A percentile compares a stretch with the other conserved stretches of the same genome.
phyloP scores from a whole-genome alignment of 1,284 basidiomycete species.

The Phylloboletellus chloephorus region DNA sequence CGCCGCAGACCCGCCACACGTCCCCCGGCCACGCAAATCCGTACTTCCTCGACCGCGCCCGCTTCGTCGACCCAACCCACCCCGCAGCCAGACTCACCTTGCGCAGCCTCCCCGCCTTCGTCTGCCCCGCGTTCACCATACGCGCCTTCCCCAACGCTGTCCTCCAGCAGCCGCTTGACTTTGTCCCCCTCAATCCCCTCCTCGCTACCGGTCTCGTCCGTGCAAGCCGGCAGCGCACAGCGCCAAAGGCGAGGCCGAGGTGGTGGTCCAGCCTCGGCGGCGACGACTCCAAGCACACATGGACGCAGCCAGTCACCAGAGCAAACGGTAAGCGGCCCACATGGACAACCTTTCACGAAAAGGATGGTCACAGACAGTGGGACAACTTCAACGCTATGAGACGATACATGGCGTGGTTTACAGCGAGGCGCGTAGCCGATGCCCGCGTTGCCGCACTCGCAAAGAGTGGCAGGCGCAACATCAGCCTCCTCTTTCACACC shows the following conservation, averaged over 20 bases:
- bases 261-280: constrained; percentile 6
- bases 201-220: constrained; percentile 11
- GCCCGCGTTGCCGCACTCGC: constrained; percentile 9
- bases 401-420: constrained; percentile 3
- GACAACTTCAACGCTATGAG: background rate
- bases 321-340: background rate
- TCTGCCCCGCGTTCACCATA: constrained; percentile 20
- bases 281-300: background rate
- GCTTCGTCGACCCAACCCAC: constrained; percentile 18
- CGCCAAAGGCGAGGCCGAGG: background rate
- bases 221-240: background rate
- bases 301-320: background rate
- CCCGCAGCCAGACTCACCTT: constrained; percentile 17
- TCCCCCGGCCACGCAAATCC: constrained; percentile 17
- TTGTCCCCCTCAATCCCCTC: constrained; percentile 15
- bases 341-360: background rate
- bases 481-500: constrained; percentile 22
- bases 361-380: background rate
- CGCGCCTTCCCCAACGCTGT: constrained; percentile 27
- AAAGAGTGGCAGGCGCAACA: constrained; percentile 6
- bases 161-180: constrained; percentile 15
- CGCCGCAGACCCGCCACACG: constrained; percentile 4
- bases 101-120: constrained; percentile 16
- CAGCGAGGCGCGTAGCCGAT: constrained; percentile 6
- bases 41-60: constrained; percentile 9